A percentile compares a stretch with the other conserved stretches of the same genome.
Conservation (phyloP, 2,329 filamentous ascomycete species). For the Aspergillus sp. region DNA sequence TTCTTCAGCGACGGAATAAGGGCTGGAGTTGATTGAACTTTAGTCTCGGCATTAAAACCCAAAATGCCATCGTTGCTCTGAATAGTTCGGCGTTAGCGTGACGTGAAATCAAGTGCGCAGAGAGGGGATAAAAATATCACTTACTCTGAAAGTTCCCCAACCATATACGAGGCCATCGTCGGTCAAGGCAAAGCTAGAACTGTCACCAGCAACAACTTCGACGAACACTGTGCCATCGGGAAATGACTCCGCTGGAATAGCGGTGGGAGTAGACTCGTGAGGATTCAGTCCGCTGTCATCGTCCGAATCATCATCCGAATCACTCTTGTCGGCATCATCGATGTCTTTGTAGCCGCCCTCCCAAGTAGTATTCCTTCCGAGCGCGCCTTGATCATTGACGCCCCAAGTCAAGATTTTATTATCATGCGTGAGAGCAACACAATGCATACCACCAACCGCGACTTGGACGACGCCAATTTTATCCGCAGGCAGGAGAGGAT, state of each 20-base stretch:
- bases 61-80: constrained; percentile 59
- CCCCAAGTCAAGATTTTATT: constrained; percentile 82
- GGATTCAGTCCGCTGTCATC: constrained; percentile 52
- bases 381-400: constrained; percentile 76
- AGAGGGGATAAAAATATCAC: constrained; percentile 12
- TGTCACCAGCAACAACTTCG: constrained; percentile 54
- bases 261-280: constrained; percentile 48
- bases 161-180: constrained; percentile 56
- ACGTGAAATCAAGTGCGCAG: not conserved
- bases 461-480: constrained; percentile 65
- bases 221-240: constrained; percentile 50
- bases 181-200: constrained; percentile 54
- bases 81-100: constrained; percentile 4
- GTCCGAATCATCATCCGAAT: constrained; percentile 37
- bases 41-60: constrained; percentile 46
- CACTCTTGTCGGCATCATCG: constrained; percentile 31
- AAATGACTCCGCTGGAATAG: constrained; percentile 43
- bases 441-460: constrained; percentile 77
- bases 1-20: constrained; percentile 49
- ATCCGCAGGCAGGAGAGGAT: constrained; percentile 51
- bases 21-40: constrained; percentile 40
- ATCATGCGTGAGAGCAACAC: constrained; percentile 66
- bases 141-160: constrained; percentile 56
- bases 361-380: constrained; percentile 67
- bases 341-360: constrained; percentile 55